Conservation (phyloP, 306 rosid genomes). For the Mimosa pudica region DNA sequence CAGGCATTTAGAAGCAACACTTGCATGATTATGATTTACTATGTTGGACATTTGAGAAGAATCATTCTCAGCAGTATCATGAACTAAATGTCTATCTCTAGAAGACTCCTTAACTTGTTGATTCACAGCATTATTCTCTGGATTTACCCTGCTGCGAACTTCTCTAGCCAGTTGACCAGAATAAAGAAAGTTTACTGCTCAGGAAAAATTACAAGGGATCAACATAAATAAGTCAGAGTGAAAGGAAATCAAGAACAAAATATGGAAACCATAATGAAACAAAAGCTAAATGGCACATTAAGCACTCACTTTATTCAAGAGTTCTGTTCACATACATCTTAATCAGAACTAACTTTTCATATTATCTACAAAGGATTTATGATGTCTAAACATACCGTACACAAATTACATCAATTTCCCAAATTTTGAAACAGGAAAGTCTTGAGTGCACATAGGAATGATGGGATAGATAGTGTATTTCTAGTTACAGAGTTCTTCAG, state of each 20-base stretch:
- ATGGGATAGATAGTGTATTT: constrained; percentile 29
- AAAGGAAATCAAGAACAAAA: constrained; percentile 26
- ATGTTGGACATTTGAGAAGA: constrained; percentile 37
- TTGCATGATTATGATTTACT: constrained; percentile 51
- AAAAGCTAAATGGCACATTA: constrained; percentile 18
- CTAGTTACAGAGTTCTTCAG: constrained; percentile 31
- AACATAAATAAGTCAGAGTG: constrained; percentile 15
- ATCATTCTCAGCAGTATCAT: constrained; percentile 38
- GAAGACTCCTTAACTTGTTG: constrained; percentile 41
- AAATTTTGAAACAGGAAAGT: constrained; percentile 12
- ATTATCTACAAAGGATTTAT: neutral
- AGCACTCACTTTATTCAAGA: constrained; percentile 21
- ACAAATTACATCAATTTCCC: constrained; percentile 13
- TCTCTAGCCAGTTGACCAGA: constrained; percentile 49
- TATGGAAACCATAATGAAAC: constrained; percentile 20
- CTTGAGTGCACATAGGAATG: constrained; percentile 20
- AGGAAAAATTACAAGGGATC: constrained; percentile 35
- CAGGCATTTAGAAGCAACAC: constrained; percentile 52
- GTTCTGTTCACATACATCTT: constrained; percentile 17
- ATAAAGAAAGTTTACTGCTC: constrained; percentile 60
- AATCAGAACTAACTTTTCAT: constrained; percentile 20
- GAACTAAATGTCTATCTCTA: constrained; percentile 28
- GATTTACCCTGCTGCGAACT: constrained; percentile 41
- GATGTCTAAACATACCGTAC: constrained; percentile 10
- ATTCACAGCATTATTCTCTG: constrained; percentile 39